These are phyloP conservation scores for Neurospora hispaniola DNA, from an alignment of 495 filamentous ascomycete species.

Conservation along the genomic window DNA sequence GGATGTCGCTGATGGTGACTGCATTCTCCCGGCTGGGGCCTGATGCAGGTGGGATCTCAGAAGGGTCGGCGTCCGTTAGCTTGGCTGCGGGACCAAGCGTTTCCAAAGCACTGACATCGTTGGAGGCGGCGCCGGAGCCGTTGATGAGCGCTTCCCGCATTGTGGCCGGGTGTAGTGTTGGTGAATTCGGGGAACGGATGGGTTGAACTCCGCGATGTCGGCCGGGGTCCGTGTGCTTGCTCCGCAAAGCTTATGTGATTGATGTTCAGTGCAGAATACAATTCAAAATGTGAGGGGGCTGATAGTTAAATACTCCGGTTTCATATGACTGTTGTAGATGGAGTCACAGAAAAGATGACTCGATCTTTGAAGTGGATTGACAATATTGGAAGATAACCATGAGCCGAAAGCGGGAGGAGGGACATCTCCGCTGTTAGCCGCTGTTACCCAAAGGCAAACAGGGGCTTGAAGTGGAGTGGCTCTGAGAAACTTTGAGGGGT, in stretches of 20 bases:
- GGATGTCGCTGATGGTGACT: slow-evolving; percentile 59
- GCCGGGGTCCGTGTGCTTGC: not conserved
- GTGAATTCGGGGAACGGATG: not conserved
- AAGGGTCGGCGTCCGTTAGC: slow-evolving; percentile 10
- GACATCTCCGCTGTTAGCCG: slow-evolving; percentile 9
- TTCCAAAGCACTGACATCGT: slow-evolving; percentile 5
- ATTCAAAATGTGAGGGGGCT: not conserved
- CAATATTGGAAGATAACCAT: not conserved
- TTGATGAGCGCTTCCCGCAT: not conserved
- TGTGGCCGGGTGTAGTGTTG: not conserved
- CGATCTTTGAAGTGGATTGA: not conserved
- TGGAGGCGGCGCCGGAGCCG: not conserved
- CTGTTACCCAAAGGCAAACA: slow-evolving; percentile 4
- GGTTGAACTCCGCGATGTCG: not conserved
- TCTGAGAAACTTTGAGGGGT: not conserved
- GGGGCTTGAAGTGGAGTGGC: not conserved
- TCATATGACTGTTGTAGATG: not conserved
- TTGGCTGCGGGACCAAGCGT: slow-evolving; percentile 11
- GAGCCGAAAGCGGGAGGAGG: slow-evolving; percentile 9
- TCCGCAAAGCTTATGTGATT: not conserved
- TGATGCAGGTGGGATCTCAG: not conserved
- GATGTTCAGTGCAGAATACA: not conserved
- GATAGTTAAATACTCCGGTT: not conserved
- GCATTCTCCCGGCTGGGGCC: not conserved
- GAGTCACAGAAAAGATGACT: not conserved